phyloP scores from a whole-genome alignment of 169 alveolate genomes.

The Plasmodium billcollinsi region DNA sequence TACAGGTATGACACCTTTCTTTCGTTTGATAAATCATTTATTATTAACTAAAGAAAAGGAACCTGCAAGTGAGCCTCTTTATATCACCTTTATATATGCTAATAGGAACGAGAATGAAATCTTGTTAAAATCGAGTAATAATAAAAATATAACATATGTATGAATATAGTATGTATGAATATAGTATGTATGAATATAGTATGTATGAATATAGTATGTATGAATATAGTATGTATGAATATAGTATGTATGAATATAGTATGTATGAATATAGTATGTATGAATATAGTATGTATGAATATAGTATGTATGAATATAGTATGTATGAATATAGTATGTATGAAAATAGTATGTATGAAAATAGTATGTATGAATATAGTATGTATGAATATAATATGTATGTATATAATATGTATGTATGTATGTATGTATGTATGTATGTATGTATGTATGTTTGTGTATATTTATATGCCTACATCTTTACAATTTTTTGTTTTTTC shows the following conservation, averaged over 20 bases:
- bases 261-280: neutral
- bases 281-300: neutral
- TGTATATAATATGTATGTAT: neutral
- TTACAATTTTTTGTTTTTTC: neutral
- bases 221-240: too few relatives aligned
- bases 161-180: neutral
- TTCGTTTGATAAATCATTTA: constrained; percentile 78
- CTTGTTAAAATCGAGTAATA: constrained; percentile 42
- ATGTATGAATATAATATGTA: neutral
- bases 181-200: neutral
- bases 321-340: too few relatives aligned
- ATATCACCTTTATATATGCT: constrained; percentile 69
- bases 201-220: neutral
- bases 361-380: neutral
- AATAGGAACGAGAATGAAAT: constrained; percentile 74
- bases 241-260: too few relatives aligned
- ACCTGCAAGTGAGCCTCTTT: neutral
- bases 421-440: neutral
- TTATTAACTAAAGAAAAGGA: constrained; percentile 29
- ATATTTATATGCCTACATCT: neutral
- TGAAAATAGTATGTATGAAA: too few relatives aligned
- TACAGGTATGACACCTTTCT: constrained; percentile 87
- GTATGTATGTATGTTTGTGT: neutral
- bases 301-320: neutral
- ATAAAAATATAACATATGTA: too few relatives aligned